phyloP scores from a whole-genome alignment of 2,329 filamentous ascomycete genomes.

The Pseudogymnoascus sp. region DNA sequence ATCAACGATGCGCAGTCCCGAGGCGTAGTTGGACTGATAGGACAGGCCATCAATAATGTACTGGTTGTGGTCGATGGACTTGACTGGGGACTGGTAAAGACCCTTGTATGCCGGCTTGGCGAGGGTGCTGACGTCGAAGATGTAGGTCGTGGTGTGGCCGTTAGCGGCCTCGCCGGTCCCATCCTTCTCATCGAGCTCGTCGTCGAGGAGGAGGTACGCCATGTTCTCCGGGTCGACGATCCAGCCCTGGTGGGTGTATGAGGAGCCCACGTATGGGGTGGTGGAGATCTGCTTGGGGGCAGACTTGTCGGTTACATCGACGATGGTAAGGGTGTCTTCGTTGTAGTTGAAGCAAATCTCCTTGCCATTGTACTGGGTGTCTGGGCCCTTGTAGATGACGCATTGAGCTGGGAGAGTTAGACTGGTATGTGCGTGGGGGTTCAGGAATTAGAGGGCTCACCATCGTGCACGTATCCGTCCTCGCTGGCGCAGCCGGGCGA shows the following conservation, averaged over 20 bases:
- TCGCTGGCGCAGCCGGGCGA: conserved; percentile 37
- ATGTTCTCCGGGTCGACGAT: conserved; percentile 30
- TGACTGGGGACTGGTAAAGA: conserved; percentile 31
- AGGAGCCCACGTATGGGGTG: conserved; percentile 40
- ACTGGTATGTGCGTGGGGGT: not conserved
- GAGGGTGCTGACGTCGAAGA: conserved; percentile 38
- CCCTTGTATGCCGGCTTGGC: conserved; percentile 34
- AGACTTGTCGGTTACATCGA: conserved; percentile 37
- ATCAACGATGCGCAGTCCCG: conserved; percentile 32
- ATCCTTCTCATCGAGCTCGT: conserved; percentile 43
- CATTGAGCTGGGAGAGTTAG: conserved; percentile 11
- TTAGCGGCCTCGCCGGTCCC: conserved; percentile 32
- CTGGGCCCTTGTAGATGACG: conserved; percentile 18
- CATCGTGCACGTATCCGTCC: conserved; percentile 30
- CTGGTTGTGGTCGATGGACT: conserved; percentile 39
- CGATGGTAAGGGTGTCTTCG: conserved; percentile 33
- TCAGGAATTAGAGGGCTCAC: not conserved
- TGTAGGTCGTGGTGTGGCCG: conserved; percentile 40
- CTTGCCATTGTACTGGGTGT: conserved; percentile 16
- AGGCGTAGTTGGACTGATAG: conserved; percentile 42
- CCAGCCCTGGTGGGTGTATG: conserved; percentile 43
- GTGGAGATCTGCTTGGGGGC: conserved; percentile 34
- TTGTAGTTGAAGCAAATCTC: conserved; percentile 20
- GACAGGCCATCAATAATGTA: conserved; percentile 34
- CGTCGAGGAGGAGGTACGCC: conserved; percentile 41